Evolutionary conservation across 129 eudicot species (phyloP), one percentile per base, ranked within the genome.

Genomic region (Sambucus nigra): DNA sequence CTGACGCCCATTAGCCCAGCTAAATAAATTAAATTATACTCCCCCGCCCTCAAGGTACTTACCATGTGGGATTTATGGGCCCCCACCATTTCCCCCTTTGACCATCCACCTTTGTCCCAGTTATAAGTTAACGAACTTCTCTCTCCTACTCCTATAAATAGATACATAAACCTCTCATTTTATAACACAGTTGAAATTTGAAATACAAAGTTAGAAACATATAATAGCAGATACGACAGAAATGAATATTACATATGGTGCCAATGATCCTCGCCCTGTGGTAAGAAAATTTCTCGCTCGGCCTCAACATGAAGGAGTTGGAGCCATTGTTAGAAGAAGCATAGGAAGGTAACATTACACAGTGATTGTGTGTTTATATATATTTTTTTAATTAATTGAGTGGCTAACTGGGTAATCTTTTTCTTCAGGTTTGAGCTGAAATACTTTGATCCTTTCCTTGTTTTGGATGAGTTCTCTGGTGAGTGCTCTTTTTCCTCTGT

Each of bases 401-500:
- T n/a, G n/a, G n/a, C n/a, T n/a, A n/a, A n/a, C n/a, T 29, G 23
- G 31, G 17, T 56, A 60, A 16, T 28, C 7, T 20, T 8, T 27
- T 15, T 44, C 20, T 64, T 39, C 82, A 82, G 96, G 80, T 86
- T 67, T 68, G 93, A 82, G 72, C 72, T 87, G 13, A 79, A 71
- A 59, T 70, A 76, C 50, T 86, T 86, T 73, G 96, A 86, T 65
- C 96, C 96, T 28, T 86, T 86, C 68, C 82, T 86, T 60, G 74
- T 76, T 38, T 45, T 86, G 57, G 96, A 86, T 73, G 88, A 86
- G 68, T 82, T 86, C 69, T 78, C 93, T 46, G 58, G 95, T 86
- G 63, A 54, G 83, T 60, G 10, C 24, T 21, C 33, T 49, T 19
- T 25, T 14, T 33, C 47, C 38, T 33, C 42, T 23, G 15, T 57